phyloP scores from a whole-genome alignment of 164 flowering plant genomes.

The Umbellularia californica region DNA sequence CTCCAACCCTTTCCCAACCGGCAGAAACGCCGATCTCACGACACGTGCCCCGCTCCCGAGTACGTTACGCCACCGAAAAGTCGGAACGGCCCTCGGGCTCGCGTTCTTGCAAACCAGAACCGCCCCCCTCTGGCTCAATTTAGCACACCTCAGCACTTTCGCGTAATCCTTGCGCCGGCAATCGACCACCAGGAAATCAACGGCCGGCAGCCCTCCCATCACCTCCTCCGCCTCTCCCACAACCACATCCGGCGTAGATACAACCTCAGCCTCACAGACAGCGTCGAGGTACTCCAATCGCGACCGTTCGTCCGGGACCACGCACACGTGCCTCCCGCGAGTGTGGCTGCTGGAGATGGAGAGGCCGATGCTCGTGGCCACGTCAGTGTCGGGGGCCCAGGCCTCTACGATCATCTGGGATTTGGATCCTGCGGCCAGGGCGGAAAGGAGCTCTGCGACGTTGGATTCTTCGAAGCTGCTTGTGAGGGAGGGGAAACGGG shows the following conservation, averaged over 20 bases:
- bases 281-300: slow-evolving; percentile 43
- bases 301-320: slow-evolving; percentile 63
- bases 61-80: slow-evolving; percentile 49
- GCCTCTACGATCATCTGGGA: slow-evolving; percentile 47
- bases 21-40: slow-evolving; percentile 65
- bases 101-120: slow-evolving; percentile 76
- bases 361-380: slow-evolving; percentile 61
- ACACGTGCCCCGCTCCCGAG: slow-evolving; percentile 34
- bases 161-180: slow-evolving; percentile 40
- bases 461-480: slow-evolving; percentile 32
- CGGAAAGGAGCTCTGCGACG: slow-evolving; percentile 53
- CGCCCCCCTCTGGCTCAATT: slow-evolving; percentile 55
- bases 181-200: slow-evolving; percentile 81
- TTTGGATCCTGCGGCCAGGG: slow-evolving; percentile 60
- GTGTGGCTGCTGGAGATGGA: slow-evolving; percentile 60
- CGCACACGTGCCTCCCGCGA: slow-evolving; percentile 62
- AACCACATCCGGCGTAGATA: slow-evolving; percentile 37
- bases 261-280: slow-evolving; percentile 25
- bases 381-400: slow-evolving; percentile 53
- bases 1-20: slow-evolving; percentile 81
- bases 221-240: slow-evolving; percentile 62
- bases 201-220: slow-evolving; percentile 39
- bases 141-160: slow-evolving; percentile 43
- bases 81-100: slow-evolving; percentile 20
- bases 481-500: slow-evolving; percentile 25